Evolutionary conservation across 306 rosid genomes (phyloP), one percentile per base, ranked within the genome.

Genomic region (Carpinus fangiana): DNA sequence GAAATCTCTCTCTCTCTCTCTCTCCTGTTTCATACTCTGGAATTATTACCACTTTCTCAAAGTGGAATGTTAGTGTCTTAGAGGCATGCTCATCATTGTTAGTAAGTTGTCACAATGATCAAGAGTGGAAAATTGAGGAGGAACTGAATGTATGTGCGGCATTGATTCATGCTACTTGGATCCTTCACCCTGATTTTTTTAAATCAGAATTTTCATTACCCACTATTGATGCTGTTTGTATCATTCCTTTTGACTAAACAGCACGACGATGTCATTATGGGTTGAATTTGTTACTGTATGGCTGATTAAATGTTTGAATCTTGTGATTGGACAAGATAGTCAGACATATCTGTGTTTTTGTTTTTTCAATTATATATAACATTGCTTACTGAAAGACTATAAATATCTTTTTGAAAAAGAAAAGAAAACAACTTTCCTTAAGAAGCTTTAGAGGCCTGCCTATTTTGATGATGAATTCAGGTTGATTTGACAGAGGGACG

Each of bases 401-500:
- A 20, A 2, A 26, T 31, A 62, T 62, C 7, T 28, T 61, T 61
- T 4, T 14, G 41, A 1, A 17, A 16, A 66, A 38, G 0, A 7
- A 2, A 57, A 55, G 8, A 34, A 14, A 62, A 14, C 8, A 1
- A 57, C 18, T 4, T 20, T 67, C 68, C 71, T 61, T 9, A 47
- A 34, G 36, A 50, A 14, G 57, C 50, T 18, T 64, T 28, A 64
- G 50, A 65, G 70, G 76, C 75, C 78, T 26, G 57, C 76, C 18
- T 80, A 17, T 74, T 87, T 69, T 89, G 82, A 80, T 87, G 79
- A 17, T 80, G 86, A 82, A 82, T 77, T 84, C 90, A 93, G 96
- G 82, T 95, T 76, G 97, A 95, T 85, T 90, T 86, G 84, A 92
- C 91, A 36, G 98, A 95, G 80, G 91, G 93, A 76, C 88, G 94